A percentile compares a stretch with the other conserved stretches of the same genome.
These are phyloP conservation scores for Paulownia fortunei DNA, from an alignment of 257 asterid species.

Conservation along the genomic window DNA sequence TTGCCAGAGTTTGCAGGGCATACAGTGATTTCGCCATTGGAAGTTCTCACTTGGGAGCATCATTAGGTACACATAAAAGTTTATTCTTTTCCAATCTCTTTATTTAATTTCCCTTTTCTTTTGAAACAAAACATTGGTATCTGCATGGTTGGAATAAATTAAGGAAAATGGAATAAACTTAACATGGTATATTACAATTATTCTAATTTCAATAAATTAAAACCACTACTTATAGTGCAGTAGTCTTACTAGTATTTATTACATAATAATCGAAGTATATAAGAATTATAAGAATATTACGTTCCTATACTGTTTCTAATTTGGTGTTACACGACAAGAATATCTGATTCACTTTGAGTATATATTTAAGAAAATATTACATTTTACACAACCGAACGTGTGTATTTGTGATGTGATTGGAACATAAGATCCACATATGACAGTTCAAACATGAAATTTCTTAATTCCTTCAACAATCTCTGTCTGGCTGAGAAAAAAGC, in stretches of 20 bases:
- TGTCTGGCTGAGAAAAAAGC: neutral
- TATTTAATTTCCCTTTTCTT: neutral
- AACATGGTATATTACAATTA: neutral
- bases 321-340: too few relatives aligned
- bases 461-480: too few relatives aligned
- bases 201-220: neutral
- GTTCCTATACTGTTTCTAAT: too few relatives aligned
- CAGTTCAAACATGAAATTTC: too few relatives aligned
- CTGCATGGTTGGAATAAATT: neutral
- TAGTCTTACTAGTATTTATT: neutral
- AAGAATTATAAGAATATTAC: too few relatives aligned
- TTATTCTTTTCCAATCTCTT: neutral
- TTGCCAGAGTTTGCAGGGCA: slow-evolving; percentile 31
- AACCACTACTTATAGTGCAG: too few relatives aligned
- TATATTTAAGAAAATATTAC: too few relatives aligned
- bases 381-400: too few relatives aligned
- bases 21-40: slow-evolving; percentile 32
- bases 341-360: too few relatives aligned
- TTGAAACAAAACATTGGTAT: neutral
- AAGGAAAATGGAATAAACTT: neutral
- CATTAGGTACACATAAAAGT: slow-evolving; percentile 41
- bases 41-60: slow-evolving; percentile 31
- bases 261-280: neutral
- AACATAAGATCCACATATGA: too few relatives aligned
- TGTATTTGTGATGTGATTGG: too few relatives aligned